Percentiles rank a stretch among this genome's conserved stretches.
Evolutionary conservation across 129 eudicot species (phyloP).

Genomic region (Rutidosis leptorrhynchoides): DNA sequence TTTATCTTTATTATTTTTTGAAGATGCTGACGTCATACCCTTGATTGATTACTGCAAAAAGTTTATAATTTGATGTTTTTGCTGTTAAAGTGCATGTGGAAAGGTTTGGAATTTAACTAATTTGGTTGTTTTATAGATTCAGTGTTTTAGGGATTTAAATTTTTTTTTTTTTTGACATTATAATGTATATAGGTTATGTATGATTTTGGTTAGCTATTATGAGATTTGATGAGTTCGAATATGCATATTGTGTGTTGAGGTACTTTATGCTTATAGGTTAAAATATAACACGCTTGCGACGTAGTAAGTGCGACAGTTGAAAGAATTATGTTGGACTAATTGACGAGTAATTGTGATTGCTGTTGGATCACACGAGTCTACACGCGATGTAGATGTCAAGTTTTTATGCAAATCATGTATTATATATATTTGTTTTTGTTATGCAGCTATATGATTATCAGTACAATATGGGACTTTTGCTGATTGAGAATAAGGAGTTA

Average conservation of each 20-base stretch:
- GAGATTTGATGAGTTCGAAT: not conserved
- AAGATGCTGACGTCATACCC: not conserved
- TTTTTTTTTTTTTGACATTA: too few species aligned
- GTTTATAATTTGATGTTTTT: not conserved
- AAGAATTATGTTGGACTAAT: not conserved
- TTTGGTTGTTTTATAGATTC: too few species aligned
- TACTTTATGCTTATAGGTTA: not conserved
- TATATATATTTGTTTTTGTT: not conserved
- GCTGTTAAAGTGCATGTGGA: not conserved
- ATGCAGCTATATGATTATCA: conserved; percentile 82
- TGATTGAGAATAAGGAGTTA: conserved; percentile 83
- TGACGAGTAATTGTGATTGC: not conserved
- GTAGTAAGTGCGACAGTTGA: not conserved
- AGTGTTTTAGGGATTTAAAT: too few species aligned
- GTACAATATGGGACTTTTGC: conserved; percentile 83
- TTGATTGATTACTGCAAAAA: not conserved
- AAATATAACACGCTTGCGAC: not conserved
- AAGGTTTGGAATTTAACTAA: too few species aligned
- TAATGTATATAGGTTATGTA: too few species aligned
- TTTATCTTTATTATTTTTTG: not conserved
- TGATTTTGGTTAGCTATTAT: not conserved
- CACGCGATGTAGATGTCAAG: not conserved
- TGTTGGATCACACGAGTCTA: not conserved
- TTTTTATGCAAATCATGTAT: not conserved
- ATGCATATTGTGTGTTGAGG: not conserved